phyloP scores from a whole-genome alignment of 495 filamentous ascomycete species.

The Penicillium fimorum region DNA sequence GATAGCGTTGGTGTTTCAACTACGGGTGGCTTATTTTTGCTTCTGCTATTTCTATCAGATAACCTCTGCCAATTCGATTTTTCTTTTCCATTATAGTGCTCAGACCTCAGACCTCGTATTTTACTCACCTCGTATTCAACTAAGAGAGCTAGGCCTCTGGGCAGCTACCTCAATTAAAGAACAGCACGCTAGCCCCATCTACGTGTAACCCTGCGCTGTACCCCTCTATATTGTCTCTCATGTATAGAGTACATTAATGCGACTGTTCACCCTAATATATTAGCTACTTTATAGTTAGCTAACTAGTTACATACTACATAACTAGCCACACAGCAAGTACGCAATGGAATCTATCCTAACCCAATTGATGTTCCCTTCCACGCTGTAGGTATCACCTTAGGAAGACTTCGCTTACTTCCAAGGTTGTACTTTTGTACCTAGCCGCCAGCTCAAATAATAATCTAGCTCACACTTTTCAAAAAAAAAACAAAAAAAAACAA shows the following conservation, averaged over 20 bases:
- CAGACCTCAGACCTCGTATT: neutral
- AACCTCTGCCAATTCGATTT: neutral
- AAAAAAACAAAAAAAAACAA: no score
- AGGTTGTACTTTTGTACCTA: no score
- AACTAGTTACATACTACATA: no score
- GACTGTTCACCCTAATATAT: neutral
- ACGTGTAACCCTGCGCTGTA: neutral
- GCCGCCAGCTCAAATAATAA: no score
- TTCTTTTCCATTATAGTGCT: neutral
- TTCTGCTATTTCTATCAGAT: neutral
- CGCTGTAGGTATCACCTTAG: neutral
- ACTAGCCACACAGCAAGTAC: no score
- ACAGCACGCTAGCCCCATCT: neutral
- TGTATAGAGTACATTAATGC: neutral
- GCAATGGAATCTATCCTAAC: neutral
- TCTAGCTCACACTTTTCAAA: no score
- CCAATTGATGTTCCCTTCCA: neutral
- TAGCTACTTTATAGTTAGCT: neutral
- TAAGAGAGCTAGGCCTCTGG: neutral
- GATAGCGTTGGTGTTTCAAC: constrained; percentile 22
- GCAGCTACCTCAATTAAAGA: neutral
- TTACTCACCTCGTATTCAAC: neutral
- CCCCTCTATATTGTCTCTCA: neutral
- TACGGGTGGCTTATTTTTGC: constrained; percentile 3
- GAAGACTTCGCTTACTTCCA: no score